Evolutionary conservation across 768 basidiomycete species (phyloP).

Genomic region (Gyrodon lividus): DNA sequence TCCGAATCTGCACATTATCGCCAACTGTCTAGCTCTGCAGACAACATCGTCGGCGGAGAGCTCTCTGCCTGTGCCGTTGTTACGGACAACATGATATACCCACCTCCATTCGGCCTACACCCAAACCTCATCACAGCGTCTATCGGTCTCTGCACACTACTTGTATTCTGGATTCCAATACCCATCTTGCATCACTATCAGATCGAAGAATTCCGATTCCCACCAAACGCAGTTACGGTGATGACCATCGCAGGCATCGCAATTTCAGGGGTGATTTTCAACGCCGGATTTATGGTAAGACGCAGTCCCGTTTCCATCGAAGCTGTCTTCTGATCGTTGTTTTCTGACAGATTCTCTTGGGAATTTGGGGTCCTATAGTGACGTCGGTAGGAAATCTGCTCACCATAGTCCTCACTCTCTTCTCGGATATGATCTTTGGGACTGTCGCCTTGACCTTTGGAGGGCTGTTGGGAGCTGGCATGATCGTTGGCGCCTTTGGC

Average conservation of each 20-base stretch:
- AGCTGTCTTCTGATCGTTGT: neutral
- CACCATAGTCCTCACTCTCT: constrained; percentile 87
- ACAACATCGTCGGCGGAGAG: constrained; percentile 25
- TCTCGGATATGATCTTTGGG: constrained; percentile 77
- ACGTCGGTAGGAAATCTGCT: constrained; percentile 89
- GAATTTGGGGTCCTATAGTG: constrained; percentile 85
- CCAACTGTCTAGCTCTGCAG: constrained; percentile 40
- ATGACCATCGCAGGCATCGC: constrained; percentile 67
- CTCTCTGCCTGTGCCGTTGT: constrained; percentile 9
- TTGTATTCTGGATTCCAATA: constrained; percentile 75
- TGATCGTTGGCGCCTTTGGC: constrained; percentile 82
- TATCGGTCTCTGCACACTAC: constrained; percentile 77
- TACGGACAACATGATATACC: constrained; percentile 41
- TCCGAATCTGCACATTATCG: constrained; percentile 43
- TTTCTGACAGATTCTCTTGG: constrained; percentile 63
- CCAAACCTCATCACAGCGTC: constrained; percentile 77
- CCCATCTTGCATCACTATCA: constrained; percentile 68
- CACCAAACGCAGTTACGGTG: constrained; percentile 45
- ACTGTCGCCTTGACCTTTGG: constrained; percentile 62
- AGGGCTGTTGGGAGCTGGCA: constrained; percentile 73
- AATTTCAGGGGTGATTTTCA: constrained; percentile 72
- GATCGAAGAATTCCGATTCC: constrained; percentile 66
- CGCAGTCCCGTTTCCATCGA: neutral
- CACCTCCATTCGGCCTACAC: constrained; percentile 81
- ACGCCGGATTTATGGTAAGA: constrained; percentile 81